Conservation (phyloP, 2,329 filamentous ascomycete genomes). For the Alternaria hordeiaustralica region DNA sequence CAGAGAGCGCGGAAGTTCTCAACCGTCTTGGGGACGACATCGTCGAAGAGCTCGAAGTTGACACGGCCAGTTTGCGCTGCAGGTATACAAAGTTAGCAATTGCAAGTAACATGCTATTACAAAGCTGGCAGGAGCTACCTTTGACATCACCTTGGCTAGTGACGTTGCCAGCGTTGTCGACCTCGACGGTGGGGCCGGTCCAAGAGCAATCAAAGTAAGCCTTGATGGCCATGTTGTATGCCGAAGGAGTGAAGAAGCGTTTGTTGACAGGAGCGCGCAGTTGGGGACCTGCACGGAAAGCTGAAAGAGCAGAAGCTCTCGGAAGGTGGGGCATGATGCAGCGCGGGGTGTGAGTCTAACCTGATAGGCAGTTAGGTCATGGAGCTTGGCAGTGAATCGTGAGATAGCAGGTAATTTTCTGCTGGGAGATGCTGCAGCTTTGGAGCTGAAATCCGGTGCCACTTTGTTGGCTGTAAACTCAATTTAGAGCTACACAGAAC, state of each 20-base stretch:
- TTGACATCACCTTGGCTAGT: constrained; percentile 55
- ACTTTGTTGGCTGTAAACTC: background rate
- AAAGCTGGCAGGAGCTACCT: constrained; percentile 58
- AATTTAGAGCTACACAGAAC: constrained; percentile 1
- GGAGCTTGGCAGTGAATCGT: constrained; percentile 25
- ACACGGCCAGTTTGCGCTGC: constrained; percentile 78
- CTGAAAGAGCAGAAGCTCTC: constrained; percentile 38
- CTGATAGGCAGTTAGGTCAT: constrained; percentile 22
- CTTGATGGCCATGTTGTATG: constrained; percentile 76
- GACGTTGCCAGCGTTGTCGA: constrained; percentile 62
- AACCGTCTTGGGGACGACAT: constrained; percentile 85
- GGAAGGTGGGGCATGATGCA: constrained; percentile 40
- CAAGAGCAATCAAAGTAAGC: constrained; percentile 77
- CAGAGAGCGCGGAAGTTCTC: constrained; percentile 86
- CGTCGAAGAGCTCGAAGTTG: constrained; percentile 87
- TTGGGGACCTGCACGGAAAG: constrained; percentile 41
- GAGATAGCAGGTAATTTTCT: constrained; percentile 5
- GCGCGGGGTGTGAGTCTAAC: constrained; percentile 31
- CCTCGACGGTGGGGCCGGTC: constrained; percentile 74
- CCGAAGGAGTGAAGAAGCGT: constrained; percentile 67
- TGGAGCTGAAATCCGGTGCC: constrained; percentile 11
- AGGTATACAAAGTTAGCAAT: constrained; percentile 28
- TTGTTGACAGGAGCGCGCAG: constrained; percentile 50
- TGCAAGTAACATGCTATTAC: background rate
- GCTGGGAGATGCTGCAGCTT: background rate